Conservation (phyloP, 2,329 filamentous ascomycete species). For the Paraconiothyrium brasiliense region DNA sequence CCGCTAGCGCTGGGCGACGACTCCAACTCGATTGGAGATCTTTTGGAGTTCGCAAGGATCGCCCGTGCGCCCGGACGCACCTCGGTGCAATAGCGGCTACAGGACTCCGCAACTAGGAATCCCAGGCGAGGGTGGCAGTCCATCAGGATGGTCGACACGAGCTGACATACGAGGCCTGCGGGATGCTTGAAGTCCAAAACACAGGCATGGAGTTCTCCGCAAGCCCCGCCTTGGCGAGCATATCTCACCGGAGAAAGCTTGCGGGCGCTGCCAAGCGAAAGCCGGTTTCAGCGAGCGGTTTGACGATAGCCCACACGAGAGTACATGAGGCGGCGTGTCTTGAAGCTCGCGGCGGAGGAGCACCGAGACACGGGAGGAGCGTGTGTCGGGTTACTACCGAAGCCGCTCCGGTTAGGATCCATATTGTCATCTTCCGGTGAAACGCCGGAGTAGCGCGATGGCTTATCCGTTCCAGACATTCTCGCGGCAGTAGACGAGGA, state of each 20-base stretch:
- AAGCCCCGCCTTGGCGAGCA: conserved; percentile 9
- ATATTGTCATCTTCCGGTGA: not conserved
- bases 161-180: not conserved
- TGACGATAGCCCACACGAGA: not conserved
- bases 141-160: conserved; percentile 6
- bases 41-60: not conserved
- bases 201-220: not conserved
- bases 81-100: conserved; percentile 1
- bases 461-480: conserved; percentile 2
- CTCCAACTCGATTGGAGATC: conserved; percentile 13
- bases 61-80: conserved; percentile 11
- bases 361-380: not conserved
- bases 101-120: not conserved
- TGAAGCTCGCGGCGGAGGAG: not conserved
- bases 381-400: not conserved
- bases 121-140: conserved; percentile 1
- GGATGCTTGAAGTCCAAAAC: not conserved
- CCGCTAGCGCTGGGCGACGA: conserved; percentile 11
- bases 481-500: not conserved
- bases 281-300: not conserved
- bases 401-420: not conserved
- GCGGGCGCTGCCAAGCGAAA: conserved; percentile 6
- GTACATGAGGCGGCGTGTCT: not conserved
- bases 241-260: too few species aligned
- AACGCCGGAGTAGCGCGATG: not conserved